phyloP scores from a whole-genome alignment of 208 protist species.

The Leishmania mexicana region DNA sequence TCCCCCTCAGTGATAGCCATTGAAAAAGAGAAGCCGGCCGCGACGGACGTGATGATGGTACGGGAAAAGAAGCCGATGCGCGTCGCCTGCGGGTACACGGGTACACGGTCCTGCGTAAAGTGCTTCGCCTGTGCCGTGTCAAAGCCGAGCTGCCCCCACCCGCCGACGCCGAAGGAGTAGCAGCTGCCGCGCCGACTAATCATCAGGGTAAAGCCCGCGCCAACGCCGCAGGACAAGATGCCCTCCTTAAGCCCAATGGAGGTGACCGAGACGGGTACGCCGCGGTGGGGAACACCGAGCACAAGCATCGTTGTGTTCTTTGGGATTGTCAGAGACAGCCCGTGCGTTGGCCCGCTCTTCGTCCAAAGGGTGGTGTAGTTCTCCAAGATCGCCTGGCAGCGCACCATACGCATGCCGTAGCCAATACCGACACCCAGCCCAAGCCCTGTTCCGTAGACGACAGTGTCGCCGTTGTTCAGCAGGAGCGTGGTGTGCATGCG shows the following conservation, averaged over 20 bases:
- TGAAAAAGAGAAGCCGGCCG: conserved; percentile 61
- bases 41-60: conserved; percentile 55
- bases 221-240: conserved; percentile 64
- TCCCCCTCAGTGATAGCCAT: conserved; percentile 74
- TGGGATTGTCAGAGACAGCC: conserved; percentile 65
- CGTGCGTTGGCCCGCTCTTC: conserved; percentile 55
- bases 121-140: conserved; percentile 47
- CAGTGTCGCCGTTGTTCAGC: conserved; percentile 60
- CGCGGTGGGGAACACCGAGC: conserved; percentile 68
- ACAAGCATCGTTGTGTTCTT: conserved; percentile 65
- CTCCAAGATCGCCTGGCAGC: conserved; percentile 60
- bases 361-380: conserved; percentile 69
- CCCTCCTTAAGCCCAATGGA: conserved; percentile 66
- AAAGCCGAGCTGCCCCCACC: conserved; percentile 83
- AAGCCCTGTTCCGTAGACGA: conserved; percentile 74
- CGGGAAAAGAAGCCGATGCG: conserved; percentile 64
- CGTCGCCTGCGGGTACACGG: conserved; percentile 67
- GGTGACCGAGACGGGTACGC: conserved; percentile 39
- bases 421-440: conserved; percentile 65
- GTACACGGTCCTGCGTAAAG: conserved; percentile 63
- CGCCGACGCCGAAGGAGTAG: conserved; percentile 75
- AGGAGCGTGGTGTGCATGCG: conserved; percentile 73
- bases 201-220: conserved; percentile 77
- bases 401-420: conserved; percentile 70
- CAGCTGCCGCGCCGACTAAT: conserved; percentile 63